Evolutionary conservation across 176 grass and related monocot species (phyloP).

Genomic region (Oryza rufipogon): DNA sequence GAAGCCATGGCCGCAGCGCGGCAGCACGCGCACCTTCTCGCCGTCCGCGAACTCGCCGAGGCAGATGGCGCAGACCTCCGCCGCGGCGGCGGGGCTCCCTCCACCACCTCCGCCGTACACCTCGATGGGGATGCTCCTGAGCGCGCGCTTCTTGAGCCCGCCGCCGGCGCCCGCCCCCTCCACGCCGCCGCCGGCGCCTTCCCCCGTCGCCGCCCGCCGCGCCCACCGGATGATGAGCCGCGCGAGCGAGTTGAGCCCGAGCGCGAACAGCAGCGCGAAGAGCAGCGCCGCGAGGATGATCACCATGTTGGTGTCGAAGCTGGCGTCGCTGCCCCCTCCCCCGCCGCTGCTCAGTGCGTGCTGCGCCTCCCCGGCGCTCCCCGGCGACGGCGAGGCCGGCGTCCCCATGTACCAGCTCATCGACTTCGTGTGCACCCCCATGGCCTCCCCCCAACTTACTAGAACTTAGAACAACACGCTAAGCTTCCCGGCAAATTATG

Average conservation of each 20-base stretch:
- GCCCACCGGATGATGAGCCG: conserved; percentile 19
- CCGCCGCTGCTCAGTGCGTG: conserved; percentile 45
- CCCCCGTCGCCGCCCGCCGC: too few species aligned
- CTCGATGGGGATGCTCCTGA: conserved; percentile 71
- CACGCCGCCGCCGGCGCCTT: too few species aligned
- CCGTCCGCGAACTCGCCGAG: conserved; percentile 85
- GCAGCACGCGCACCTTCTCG: conserved; percentile 81
- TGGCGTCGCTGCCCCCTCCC: conserved; percentile 36
- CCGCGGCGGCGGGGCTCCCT: conserved; percentile 22
- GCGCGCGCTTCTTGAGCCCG: conserved; percentile 59
- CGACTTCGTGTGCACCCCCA: conserved; percentile 42
- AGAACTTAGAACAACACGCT: too few species aligned
- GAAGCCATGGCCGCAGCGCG: conserved; percentile 78
- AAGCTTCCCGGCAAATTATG: conserved; percentile 29
- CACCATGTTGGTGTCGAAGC: conserved; percentile 97
- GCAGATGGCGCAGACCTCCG: conserved; percentile 87
- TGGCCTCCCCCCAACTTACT: neutral
- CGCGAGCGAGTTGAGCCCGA: conserved; percentile 72
- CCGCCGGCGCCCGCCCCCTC: too few species aligned
- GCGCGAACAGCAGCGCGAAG: conserved; percentile 74
- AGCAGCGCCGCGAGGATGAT: conserved; percentile 92
- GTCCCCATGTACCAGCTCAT: conserved; percentile 49
- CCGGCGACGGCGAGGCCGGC: conserved; percentile 30
- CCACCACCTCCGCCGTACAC: conserved; percentile 57
- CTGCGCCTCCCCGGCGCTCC: conserved; percentile 36